Evolutionary conservation across 202 grass and related monocot genomes (phyloP).

Genomic region (Hordeum pubiflorum): DNA sequence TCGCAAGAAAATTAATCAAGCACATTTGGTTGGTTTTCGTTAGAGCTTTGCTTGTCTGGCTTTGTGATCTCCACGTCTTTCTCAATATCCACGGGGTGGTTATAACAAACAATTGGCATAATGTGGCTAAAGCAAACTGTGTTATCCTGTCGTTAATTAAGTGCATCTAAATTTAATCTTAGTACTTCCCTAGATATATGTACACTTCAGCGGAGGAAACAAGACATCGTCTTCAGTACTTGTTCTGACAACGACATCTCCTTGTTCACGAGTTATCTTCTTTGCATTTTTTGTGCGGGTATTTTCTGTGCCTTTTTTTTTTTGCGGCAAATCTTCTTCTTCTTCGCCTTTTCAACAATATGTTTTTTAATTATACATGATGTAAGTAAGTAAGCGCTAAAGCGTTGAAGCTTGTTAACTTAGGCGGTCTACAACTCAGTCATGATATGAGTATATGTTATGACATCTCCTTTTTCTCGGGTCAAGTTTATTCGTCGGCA

Average conservation of each 20-base stretch:
- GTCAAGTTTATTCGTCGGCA: too few species aligned
- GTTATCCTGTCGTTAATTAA: background rate
- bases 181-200: background rate
- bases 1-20: background rate
- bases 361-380: background rate
- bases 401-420: background rate
- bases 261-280: background rate
- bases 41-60: background rate
- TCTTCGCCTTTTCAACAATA: background rate
- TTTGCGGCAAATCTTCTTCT: background rate
- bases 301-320: background rate
- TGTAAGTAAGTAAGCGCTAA: background rate
- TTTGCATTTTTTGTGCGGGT: background rate
- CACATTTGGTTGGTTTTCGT: background rate
- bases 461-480: too few species aligned
- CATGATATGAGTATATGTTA: background rate
- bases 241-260: background rate
- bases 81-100: background rate
- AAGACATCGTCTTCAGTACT: background rate
- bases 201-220: background rate
- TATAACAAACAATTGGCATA: background rate
- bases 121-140: constrained; percentile 19
- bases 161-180: background rate
- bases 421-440: background rate
- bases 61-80: background rate